Evolutionary conservation across 2,329 filamentous ascomycete genomes (phyloP).

Genomic region (Neospermospora avenae): DNA sequence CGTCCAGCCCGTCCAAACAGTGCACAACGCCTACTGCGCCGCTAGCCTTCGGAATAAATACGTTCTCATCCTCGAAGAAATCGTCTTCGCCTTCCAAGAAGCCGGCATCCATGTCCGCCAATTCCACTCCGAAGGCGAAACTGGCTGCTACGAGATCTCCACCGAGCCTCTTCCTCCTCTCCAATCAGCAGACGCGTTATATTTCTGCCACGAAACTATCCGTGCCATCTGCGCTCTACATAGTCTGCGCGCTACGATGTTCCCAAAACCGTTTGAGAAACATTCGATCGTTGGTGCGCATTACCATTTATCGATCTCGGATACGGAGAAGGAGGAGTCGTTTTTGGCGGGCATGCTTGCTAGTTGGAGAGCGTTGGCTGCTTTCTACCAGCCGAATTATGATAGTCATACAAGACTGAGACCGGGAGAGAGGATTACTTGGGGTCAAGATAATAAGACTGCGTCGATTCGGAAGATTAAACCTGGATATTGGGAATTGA

Average conservation of each 20-base stretch:
- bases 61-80: slow-evolving; percentile 60
- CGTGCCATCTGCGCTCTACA: slow-evolving; percentile 58
- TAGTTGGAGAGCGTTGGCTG: slow-evolving; percentile 61
- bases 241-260: slow-evolving; percentile 64
- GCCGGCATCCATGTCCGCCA: slow-evolving; percentile 61
- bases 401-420: slow-evolving; percentile 64
- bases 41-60: slow-evolving; percentile 63
- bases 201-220: slow-evolving; percentile 68
- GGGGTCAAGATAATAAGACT: slow-evolving; percentile 79
- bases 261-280: slow-evolving; percentile 63
- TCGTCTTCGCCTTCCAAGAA: slow-evolving; percentile 54
- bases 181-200: slow-evolving; percentile 65
- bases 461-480: slow-evolving; percentile 65
- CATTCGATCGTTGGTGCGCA: slow-evolving; percentile 64
- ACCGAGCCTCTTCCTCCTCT: slow-evolving; percentile 60
- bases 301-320: slow-evolving; percentile 63
- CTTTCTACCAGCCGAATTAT: slow-evolving; percentile 63
- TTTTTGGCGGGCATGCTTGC: slow-evolving; percentile 71
- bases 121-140: slow-evolving; percentile 69
- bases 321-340: slow-evolving; percentile 48
- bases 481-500: slow-evolving; percentile 70
- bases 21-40: slow-evolving; percentile 47
- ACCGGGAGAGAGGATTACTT: slow-evolving; percentile 70
- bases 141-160: slow-evolving; percentile 74
- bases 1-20: slow-evolving; percentile 35